Base-by-base conservation (phyloP, 179 eudicot species). In the Silene coronaria region DNA sequence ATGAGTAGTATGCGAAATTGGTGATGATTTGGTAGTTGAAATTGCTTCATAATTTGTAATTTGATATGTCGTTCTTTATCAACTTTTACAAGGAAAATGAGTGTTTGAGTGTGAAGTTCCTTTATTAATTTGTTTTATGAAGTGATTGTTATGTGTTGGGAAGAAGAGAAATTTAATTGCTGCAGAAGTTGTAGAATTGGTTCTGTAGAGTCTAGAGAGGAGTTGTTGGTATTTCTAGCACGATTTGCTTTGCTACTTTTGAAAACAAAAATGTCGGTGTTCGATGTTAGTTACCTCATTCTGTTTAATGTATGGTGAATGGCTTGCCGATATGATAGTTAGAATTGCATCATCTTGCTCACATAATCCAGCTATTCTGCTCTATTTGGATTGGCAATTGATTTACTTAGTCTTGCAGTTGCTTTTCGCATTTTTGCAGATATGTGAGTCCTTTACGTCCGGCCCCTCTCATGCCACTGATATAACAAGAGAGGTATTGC, bases 391-490 rank as follows among this genome's bases (percentile, higher is more conserved):
- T 57, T 73, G 74, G 46, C 58, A 3, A 21, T 67, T 76, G 26
- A 24, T 57, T 6, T 8, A n/a, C 28, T 27, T 30, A 64, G 38
- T 73, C 16, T 21, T 70, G 16, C 65, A 76, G 63, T 79, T 59
- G 51, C 42, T 51, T 34, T 51, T 67, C 72, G 53, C 28, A 53
- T 48, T 82, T 28, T 86, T 70, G 65, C 87, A 95, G 99, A 88
- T 95, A 70, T 87, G 84, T 8, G 97, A 95, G 81, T 90, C 96
- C 45, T 74, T 95, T 83, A 95, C 97, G 71, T 87, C 97, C 38
- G 97, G 96, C 68, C 99, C 99, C 46, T 80, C 73, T 59, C 99
- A 95, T 86, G 99, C 95, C 0, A 90, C 86, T 79, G 96, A 90
- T 81, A 88, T 95, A 72, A 92, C 99, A 60, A 91, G 95, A 80